Conservation (phyloP, 1,284 basidiomycete genomes). For the Rhodotorula sp. region DNA sequence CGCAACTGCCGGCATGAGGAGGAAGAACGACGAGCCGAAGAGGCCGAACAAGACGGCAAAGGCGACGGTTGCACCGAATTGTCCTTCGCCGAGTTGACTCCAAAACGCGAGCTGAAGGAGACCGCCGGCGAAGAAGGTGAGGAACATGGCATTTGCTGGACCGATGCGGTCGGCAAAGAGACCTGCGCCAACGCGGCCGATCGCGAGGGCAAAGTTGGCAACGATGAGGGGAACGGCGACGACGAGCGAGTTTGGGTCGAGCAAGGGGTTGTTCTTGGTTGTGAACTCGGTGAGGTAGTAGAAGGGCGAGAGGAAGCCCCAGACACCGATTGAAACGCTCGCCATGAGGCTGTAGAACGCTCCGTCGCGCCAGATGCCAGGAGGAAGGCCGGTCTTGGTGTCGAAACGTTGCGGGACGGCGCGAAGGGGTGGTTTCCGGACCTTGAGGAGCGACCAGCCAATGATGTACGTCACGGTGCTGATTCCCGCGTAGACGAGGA, state of each 20-base stretch:
- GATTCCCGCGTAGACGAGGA: constrained; percentile 33
- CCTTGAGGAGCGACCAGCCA: constrained; percentile 24
- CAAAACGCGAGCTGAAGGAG: constrained; percentile 37
- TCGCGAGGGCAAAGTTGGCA: constrained; percentile 26
- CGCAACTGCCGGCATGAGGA: constrained; percentile 11
- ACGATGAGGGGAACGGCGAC: constrained; percentile 37
- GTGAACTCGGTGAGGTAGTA: constrained; percentile 38
- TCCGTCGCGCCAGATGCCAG: constrained; percentile 19
- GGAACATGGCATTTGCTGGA: constrained; percentile 36
- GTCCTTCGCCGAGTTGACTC: constrained; percentile 18
- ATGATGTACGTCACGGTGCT: constrained; percentile 17
- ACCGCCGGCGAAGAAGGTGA: constrained; percentile 32
- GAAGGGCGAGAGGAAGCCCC: constrained; percentile 26
- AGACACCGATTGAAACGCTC: constrained; percentile 15
- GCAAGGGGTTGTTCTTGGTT: constrained; percentile 10
- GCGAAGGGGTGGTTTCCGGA: constrained; percentile 15
- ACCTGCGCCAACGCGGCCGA: constrained; percentile 39
- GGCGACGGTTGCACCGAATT: constrained; percentile 28
- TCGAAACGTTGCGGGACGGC: constrained; percentile 18
- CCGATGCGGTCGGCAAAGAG: constrained; percentile 34
- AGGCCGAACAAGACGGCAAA: constrained; percentile 29
- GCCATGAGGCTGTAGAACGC: constrained; percentile 21
- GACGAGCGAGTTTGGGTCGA: constrained; percentile 27
- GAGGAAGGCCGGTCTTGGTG: constrained; percentile 32
- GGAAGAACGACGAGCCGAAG: constrained; percentile 31